These are phyloP conservation scores for Candolleomyces aberdarensis DNA, from an alignment of 768 basidiomycete genomes.

Conservation along the genomic window DNA sequence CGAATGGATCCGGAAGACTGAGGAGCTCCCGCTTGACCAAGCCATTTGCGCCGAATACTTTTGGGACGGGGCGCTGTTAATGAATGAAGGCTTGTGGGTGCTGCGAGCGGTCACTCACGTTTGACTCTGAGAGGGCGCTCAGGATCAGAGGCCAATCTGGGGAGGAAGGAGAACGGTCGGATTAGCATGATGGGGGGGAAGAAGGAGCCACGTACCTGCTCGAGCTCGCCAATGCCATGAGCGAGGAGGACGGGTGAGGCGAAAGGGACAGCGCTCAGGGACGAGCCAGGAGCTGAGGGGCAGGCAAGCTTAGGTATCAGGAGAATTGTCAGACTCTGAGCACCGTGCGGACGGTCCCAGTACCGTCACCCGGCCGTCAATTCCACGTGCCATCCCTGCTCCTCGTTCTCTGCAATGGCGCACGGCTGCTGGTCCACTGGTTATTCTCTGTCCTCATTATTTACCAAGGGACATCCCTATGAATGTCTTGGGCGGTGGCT, in stretches of 20 bases:
- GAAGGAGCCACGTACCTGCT: slow-evolving; percentile 27
- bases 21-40: slow-evolving; percentile 77
- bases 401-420: too few relatives aligned
- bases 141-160: slow-evolving; percentile 42
- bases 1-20: slow-evolving; percentile 84
- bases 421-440: too few relatives aligned
- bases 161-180: background rate
- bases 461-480: too few relatives aligned
- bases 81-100: background rate
- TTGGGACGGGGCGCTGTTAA: background rate
- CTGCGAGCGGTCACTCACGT: slow-evolving; percentile 30
- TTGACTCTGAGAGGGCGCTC: slow-evolving; percentile 49
- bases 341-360: background rate
- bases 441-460: too few relatives aligned
- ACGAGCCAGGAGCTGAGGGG: background rate
- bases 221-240: slow-evolving; percentile 24
- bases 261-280: background rate
- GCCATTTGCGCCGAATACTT: slow-evolving; percentile 75
- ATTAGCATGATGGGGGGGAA: background rate
- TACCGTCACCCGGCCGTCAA: too few relatives aligned
- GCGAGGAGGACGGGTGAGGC: background rate
- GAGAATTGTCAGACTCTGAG: background rate
- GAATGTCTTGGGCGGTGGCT: background rate
- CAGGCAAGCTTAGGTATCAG: background rate
- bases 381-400: background rate